phyloP scores from a whole-genome alignment of 352 stramenopile genomes.

The Sclerospora graminicola region DNA sequence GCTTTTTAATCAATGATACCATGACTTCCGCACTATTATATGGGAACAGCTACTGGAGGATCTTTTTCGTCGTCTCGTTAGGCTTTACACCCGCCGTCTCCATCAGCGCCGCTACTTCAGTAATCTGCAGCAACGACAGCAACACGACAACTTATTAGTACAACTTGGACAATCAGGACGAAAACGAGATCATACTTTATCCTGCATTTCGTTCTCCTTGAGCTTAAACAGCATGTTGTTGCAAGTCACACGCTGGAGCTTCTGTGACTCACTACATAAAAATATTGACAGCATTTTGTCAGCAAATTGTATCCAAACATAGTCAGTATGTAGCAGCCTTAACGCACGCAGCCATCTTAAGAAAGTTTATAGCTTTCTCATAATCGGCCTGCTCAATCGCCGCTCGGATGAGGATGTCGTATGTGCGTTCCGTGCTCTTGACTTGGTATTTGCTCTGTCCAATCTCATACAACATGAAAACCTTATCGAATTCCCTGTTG shows the following conservation, averaged over 20 bases:
- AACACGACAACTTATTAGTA: neutral
- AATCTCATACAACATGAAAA: conserved; percentile 70
- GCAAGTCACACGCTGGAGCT: conserved; percentile 78
- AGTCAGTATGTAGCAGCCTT: neutral
- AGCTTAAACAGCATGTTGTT: conserved; percentile 83
- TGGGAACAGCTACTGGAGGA: conserved; percentile 42
- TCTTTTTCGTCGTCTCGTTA: conserved; percentile 80
- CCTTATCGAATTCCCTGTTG: conserved; percentile 66
- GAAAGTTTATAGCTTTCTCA: conserved; percentile 54
- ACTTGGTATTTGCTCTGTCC: conserved; percentile 70
- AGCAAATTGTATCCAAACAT: neutral
- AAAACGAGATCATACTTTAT: conserved; percentile 30
- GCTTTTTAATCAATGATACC: too few relatives aligned
- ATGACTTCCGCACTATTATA: conserved; percentile 3
- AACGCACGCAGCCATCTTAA: conserved; percentile 71
- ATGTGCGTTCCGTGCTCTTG: conserved; percentile 77
- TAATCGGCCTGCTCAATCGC: conserved; percentile 66
- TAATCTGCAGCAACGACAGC: conserved; percentile 28
- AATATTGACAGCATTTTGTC: conserved; percentile 2
- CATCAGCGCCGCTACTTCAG: conserved; percentile 69
- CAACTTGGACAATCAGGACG: neutral
- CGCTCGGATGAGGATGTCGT: conserved; percentile 75
- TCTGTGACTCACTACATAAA: conserved; percentile 39
- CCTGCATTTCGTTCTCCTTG: conserved; percentile 65
- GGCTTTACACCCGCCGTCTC: conserved; percentile 64